Evolutionary conservation across 495 filamentous ascomycete species (phyloP), one percentile per base, ranked within the genome.

Genomic region (Penicillium paradoxum): DNA sequence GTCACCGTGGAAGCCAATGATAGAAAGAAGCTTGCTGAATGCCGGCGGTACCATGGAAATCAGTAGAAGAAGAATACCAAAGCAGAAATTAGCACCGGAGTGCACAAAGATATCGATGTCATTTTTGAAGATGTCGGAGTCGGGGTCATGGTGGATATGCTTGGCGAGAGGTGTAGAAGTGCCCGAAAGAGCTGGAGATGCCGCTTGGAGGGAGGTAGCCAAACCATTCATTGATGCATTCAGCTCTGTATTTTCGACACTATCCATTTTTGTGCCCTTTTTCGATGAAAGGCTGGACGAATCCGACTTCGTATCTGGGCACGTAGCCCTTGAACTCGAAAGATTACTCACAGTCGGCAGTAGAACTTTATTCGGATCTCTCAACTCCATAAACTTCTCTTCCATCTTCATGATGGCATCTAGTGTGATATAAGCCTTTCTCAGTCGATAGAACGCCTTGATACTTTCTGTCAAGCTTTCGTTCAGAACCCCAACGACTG

Each of bases 1-100:
- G 66, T 98, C 92, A 13, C 93, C 93, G 57, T 81, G 84, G 66
- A 97, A 97, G 11, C 95, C 95, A 38, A 97, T 89, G 48, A 97
- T 86, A 52, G 82, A 87, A 18, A 97, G 79, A 4, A 97, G 78
- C 51, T 82, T 87, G 48, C 79, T 82, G 67, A 98, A 95, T 7
- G 90, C 84, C 0, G 93, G 93, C 0, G 93, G 95, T 0, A 98
- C 81, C 79, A 97, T 88, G 24, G 89, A 90, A 14, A 97, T 83
- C 32, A 98, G 74, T 2, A 97, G 71, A 1, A 93, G 78, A 0
- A 98, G 76, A 33, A 95, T 76, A 10, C 93, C 93, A 53, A 91
- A 97, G 60, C 90, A 96, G 60, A 96, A 85, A 57, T 87, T 91
- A 4, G 84, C 80, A 2, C 91, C 92, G 4, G 90, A 91, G 62